Percentiles rank a stretch among this genome's conserved stretches.
phyloP scores from a whole-genome alignment of 768 basidiomycete genomes.

The Cytidiella melzeri region DNA sequence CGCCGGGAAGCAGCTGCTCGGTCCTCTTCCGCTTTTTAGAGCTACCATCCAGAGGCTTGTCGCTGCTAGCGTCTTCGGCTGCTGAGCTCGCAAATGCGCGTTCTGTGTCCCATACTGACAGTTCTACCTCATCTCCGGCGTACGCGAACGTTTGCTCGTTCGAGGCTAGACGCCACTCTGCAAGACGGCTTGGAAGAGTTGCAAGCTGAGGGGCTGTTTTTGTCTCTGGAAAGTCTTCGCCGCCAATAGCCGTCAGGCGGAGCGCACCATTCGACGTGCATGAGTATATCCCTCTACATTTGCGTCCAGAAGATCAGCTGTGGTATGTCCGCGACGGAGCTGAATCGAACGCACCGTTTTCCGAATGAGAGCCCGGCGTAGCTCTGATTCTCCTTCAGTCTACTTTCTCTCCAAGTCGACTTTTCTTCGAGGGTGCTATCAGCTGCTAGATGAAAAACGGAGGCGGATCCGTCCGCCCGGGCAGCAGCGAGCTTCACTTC shows the following conservation, averaged over 20 bases:
- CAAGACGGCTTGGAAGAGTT: conserved; percentile 62
- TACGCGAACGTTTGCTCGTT: conserved; percentile 60
- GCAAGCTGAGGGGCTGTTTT: conserved; percentile 26
- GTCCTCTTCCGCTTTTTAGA: conserved; percentile 54
- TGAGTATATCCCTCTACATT: conserved; percentile 45
- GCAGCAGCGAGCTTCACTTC: conserved; percentile 63
- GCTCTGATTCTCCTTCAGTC: conserved; percentile 42
- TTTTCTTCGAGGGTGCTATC: conserved; percentile 31
- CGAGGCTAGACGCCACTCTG: conserved; percentile 55
- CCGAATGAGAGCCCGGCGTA: conserved; percentile 58
- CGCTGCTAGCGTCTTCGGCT: conserved; percentile 13
- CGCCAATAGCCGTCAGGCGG: conserved; percentile 35
- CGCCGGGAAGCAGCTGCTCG: conserved; percentile 57
- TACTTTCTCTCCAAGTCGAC: conserved; percentile 59
- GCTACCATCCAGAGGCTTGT: conserved; percentile 11
- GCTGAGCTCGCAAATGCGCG: conserved; percentile 35
- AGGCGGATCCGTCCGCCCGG: conserved; percentile 52
- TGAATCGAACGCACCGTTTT: conserved; percentile 37
- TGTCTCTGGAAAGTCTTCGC: conserved; percentile 21
- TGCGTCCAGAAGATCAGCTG: background rate
- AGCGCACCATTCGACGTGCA: conserved; percentile 77
- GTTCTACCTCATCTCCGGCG: conserved; percentile 81
- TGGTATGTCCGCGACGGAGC: background rate
- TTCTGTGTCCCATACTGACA: conserved; percentile 77
- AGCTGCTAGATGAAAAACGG: conserved; percentile 38